Evolutionary conservation across 2,329 filamentous ascomycete genomes (phyloP).

Genomic region (Exophiala viscosa): DNA sequence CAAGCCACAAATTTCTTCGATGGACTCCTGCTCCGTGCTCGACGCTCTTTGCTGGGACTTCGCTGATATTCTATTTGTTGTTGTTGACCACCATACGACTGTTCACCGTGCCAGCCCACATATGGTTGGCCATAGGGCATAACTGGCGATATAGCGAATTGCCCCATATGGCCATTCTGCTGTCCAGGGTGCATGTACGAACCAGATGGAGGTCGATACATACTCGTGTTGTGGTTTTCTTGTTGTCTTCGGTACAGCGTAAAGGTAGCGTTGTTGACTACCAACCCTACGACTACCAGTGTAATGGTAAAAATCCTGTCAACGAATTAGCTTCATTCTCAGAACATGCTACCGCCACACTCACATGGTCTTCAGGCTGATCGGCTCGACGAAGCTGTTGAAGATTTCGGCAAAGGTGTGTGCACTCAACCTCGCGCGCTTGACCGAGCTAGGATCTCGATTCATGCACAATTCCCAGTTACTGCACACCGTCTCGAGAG

Average conservation of each 20-base stretch:
- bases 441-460: constrained; percentile 72
- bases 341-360: constrained; percentile 19
- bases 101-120: constrained; percentile 22
- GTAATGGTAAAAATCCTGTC: constrained; percentile 24
- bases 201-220: constrained; percentile 22
- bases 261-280: constrained; percentile 28
- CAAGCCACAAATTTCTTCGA: constrained; percentile 22
- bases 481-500: constrained; percentile 67
- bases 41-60: constrained; percentile 28
- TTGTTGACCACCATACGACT: constrained; percentile 11
- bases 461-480: constrained; percentile 87
- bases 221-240: constrained; percentile 17
- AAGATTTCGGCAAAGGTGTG: constrained; percentile 89
- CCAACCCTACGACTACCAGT: constrained; percentile 24
- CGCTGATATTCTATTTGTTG: constrained; percentile 24
- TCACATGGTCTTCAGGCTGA: constrained; percentile 79
- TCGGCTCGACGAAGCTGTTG: constrained; percentile 87
- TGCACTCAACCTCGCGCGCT: constrained; percentile 74
- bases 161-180: constrained; percentile 14
- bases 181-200: constrained; percentile 22
- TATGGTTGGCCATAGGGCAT: constrained; percentile 21
- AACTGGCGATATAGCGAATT: constrained; percentile 16
- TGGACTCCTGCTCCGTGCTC: constrained; percentile 26
- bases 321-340: constrained; percentile 22
- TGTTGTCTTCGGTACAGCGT: constrained; percentile 26